Evolutionary conservation across 2,329 filamentous ascomycete species (phyloP), one percentile per base, ranked within the genome.

Genomic region (Exophiala calicioides): DNA sequence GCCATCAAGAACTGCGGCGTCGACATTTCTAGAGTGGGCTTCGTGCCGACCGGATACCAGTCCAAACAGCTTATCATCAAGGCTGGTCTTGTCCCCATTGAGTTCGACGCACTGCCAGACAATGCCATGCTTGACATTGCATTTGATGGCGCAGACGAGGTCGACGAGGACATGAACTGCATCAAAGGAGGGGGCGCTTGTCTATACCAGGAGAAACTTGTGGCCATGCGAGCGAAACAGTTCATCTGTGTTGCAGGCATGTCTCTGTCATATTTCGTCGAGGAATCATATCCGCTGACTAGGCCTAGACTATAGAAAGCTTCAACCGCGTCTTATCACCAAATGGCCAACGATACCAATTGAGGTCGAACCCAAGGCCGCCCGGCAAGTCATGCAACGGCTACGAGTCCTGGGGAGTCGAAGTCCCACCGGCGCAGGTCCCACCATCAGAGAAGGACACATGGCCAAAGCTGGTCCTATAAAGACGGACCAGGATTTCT

Each of bases 131-230:
- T 98, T 20, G 91, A 97, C 62, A 86, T 97, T 13, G 88, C 87
- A 38, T 98, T 98, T 65, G 93, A 98, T 64, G 93, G 93, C 43
- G 93, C 93, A 3, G 93, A 98, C 66, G 93, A 98, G 73, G 90
- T 98, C 23, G 93, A 98, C 65, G 84, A 88, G 35, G 87, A 94
- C 41, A 72, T 98, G 50, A 98, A 97, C 70, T 89, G 91, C 64
- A 97, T 98, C 74, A 97, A 97, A 74, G 93, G 93, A 44, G 93
- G 93, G 38, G 93, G 93, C 48, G 93, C 90, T n/a, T 98, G 93
- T 69, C 72, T 97, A 46, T 95, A 95, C 73, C 93, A 97, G 69
- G 93, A 98, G 73, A 98, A 98, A 75, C 77, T 98, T 26, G 90
- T 98, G 3, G 90, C 90, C 4, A 81, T 88, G 50, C 81, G 86